These are phyloP conservation scores for Teratosphaeria zuluensis DNA, from an alignment of 2,329 filamentous ascomycete genomes.

Conservation along the genomic window DNA sequence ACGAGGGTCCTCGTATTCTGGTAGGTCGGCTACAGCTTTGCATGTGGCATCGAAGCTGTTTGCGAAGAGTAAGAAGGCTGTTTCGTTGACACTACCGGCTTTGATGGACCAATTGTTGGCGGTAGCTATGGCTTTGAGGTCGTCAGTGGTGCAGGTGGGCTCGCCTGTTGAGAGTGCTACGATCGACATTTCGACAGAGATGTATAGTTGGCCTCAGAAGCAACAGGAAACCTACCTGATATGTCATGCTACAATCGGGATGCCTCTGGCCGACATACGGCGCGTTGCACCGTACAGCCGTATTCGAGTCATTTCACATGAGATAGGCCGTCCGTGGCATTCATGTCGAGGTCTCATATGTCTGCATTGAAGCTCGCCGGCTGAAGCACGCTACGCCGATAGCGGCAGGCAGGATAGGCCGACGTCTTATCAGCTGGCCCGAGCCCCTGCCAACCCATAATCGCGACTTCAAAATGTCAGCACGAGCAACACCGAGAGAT, in stretches of 20 bases:
- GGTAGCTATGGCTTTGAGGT: slow-evolving; percentile 13
- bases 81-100: slow-evolving; percentile 12
- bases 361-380: too few relatives aligned
- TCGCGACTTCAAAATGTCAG: background rate
- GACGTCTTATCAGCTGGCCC: background rate
- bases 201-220: background rate
- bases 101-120: slow-evolving; percentile 17
- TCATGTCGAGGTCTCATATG: background rate
- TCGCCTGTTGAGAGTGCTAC: slow-evolving; percentile 18
- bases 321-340: background rate
- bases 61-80: slow-evolving; percentile 17
- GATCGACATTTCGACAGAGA: slow-evolving; percentile 17
- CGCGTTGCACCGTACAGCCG: background rate
- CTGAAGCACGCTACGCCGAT: too few relatives aligned
- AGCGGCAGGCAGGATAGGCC: background rate
- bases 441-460: background rate
- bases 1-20: slow-evolving; percentile 29
- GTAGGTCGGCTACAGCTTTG: slow-evolving; percentile 20
- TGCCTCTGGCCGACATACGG: background rate
- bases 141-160: slow-evolving; percentile 18
- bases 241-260: background rate
- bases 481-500: background rate
- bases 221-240: background rate
- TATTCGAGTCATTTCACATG: background rate
- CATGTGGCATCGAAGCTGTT: slow-evolving; percentile 22